Evolutionary conservation across 305 asterid genomes (phyloP).

Genomic region (Vinca major): DNA sequence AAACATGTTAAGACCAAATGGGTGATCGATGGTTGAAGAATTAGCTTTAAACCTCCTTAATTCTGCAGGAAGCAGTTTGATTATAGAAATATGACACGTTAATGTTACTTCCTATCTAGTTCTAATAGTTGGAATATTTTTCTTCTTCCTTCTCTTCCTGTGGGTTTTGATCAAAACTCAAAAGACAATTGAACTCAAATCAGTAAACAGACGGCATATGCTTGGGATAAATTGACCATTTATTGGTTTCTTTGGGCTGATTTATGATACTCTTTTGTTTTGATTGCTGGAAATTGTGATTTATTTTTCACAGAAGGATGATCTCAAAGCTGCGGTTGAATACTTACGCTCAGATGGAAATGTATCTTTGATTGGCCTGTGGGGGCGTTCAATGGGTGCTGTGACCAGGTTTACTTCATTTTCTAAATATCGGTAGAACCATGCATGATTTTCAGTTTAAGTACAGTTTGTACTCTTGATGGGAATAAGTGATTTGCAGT

Average conservation of each 20-base stretch:
- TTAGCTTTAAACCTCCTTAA: too few relatives aligned
- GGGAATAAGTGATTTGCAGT: neutral
- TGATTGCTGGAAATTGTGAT: conserved; percentile 9
- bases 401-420: conserved; percentile 59
- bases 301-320: conserved; percentile 59
- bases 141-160: too few relatives aligned
- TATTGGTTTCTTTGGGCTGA: neutral
- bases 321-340: conserved; percentile 76
- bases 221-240: neutral
- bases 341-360: conserved; percentile 68
- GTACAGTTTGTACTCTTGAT: neutral
- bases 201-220: neutral
- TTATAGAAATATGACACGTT: neutral
- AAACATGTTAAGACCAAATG: too few relatives aligned
- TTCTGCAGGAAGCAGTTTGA: neutral
- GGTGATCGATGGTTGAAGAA: too few relatives aligned
- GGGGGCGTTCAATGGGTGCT: conserved; percentile 99
- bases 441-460: neutral
- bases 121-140: neutral
- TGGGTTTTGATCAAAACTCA: neutral
- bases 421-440: conserved; percentile 6
- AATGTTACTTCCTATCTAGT: neutral
- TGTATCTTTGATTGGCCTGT: conserved; percentile 75
- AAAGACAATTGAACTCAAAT: neutral
- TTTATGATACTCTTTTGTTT: neutral